phyloP scores from a whole-genome alignment of 805 yeast species.

The Candida silvicultrix region DNA sequence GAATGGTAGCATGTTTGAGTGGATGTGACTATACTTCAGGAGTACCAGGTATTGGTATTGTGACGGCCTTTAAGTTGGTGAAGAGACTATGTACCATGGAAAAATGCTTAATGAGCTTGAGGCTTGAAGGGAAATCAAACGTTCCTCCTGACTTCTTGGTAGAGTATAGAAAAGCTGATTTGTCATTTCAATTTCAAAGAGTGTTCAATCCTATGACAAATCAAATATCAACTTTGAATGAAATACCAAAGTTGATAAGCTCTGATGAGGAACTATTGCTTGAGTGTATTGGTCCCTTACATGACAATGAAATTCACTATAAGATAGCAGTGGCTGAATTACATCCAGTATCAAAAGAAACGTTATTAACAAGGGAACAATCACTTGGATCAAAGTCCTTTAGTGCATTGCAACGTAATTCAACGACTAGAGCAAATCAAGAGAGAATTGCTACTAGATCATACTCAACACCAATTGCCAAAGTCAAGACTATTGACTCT shows the following conservation, averaged over 20 bases:
- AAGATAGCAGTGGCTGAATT: constrained; percentile 58
- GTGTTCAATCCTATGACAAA: constrained; percentile 65
- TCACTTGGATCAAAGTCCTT: not conserved
- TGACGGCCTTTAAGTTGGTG: constrained; percentile 63
- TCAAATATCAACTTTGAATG: constrained; percentile 51
- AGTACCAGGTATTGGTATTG: constrained; percentile 71
- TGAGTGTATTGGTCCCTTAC: constrained; percentile 32
- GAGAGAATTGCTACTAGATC: constrained; percentile 3
- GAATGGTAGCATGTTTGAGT: constrained; percentile 78
- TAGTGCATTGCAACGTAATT: not conserved
- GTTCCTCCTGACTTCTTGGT: constrained; percentile 53
- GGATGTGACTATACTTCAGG: constrained; percentile 98
- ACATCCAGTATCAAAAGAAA: constrained; percentile 44
- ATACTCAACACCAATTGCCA: constrained; percentile 1
- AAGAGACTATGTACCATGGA: constrained; percentile 45
- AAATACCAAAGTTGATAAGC: constrained; percentile 36
- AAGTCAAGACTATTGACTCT: constrained; percentile 6
- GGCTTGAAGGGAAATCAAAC: constrained; percentile 50
- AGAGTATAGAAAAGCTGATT: constrained; percentile 60
- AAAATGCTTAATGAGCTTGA: constrained; percentile 47
- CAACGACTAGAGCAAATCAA: not conserved
- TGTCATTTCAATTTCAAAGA: constrained; percentile 80
- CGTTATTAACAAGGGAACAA: constrained; percentile 15
- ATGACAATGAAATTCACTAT: constrained; percentile 40
- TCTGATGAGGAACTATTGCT: constrained; percentile 23